Percentiles rank a stretch among this genome's conserved stretches.
These are phyloP conservation scores for Madurella fahalii DNA, from an alignment of 2,329 filamentous ascomycete genomes.

Conservation along the genomic window DNA sequence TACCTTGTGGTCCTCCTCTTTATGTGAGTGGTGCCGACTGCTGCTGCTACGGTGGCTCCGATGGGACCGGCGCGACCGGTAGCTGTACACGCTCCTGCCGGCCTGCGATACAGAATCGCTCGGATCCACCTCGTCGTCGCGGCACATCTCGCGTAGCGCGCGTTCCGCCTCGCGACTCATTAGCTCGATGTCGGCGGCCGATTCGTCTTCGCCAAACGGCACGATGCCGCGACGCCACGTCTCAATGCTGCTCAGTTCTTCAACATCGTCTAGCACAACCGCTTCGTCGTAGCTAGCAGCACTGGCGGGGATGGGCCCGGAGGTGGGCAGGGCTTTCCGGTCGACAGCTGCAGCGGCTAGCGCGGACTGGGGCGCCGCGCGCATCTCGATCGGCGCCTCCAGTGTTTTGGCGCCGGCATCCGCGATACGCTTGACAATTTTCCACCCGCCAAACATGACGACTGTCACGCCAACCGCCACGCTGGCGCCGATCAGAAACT, in stretches of 20 bases:
- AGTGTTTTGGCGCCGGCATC: slow-evolving; percentile 34
- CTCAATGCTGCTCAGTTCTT: slow-evolving; percentile 57
- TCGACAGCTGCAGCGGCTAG: slow-evolving; percentile 1
- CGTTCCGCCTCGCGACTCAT: slow-evolving; percentile 54
- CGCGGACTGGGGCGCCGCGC: slow-evolving; percentile 10
- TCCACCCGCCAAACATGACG: slow-evolving; percentile 93
- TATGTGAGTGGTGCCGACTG: slow-evolving; percentile 12
- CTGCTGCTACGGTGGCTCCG: slow-evolving; percentile 16
- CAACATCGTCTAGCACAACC: slow-evolving; percentile 45
- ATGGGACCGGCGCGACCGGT: slow-evolving; percentile 29
- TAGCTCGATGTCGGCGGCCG: slow-evolving; percentile 48
- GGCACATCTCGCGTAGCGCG: slow-evolving; percentile 35
- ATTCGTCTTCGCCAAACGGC: slow-evolving; percentile 43
- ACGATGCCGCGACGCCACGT: slow-evolving; percentile 55
- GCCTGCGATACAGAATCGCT: slow-evolving; percentile 25
- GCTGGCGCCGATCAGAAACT: slow-evolving; percentile 90
- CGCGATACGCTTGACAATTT: slow-evolving; percentile 85
- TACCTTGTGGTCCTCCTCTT: slow-evolving; percentile 15
- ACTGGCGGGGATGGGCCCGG: background rate
- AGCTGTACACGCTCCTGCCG: slow-evolving; percentile 27
- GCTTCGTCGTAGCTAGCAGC: slow-evolving; percentile 47
- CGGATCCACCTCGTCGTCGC: slow-evolving; percentile 28
- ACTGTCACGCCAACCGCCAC: slow-evolving; percentile 90
- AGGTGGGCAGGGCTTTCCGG: slow-evolving; percentile 14
- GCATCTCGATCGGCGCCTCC: slow-evolving; percentile 29